These are phyloP conservation scores for Aspergillus bombycis DNA, from an alignment of 2,329 filamentous ascomycete genomes.

Conservation along the genomic window DNA sequence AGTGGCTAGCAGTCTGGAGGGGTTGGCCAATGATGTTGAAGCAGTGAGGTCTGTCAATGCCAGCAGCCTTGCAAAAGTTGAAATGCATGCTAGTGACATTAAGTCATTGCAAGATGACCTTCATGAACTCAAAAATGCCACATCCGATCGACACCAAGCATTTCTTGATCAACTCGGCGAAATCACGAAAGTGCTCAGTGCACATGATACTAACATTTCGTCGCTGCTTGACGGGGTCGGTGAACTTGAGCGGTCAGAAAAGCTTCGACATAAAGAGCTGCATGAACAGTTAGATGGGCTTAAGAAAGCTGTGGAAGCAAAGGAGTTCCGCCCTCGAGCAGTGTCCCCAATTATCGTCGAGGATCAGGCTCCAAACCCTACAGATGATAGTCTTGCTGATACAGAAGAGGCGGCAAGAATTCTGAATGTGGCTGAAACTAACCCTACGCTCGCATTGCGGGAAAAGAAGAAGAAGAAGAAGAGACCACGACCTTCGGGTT, in stretches of 20 bases:
- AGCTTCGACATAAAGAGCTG: conserved; percentile 3
- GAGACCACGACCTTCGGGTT: conserved; percentile 10
- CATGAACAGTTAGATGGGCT: conserved; percentile 11
- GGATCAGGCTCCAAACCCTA: neutral
- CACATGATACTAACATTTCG: conserved; percentile 2
- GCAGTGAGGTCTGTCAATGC: neutral
- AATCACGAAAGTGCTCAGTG: neutral
- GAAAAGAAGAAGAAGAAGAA: conserved; percentile 15
- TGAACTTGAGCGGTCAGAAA: conserved; percentile 5
- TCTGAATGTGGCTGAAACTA: conserved; percentile 5
- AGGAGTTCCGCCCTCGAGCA: neutral
- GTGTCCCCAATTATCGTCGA: neutral
- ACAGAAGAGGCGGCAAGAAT: neutral
- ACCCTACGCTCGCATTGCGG: conserved; percentile 11
- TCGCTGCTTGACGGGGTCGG: conserved; percentile 14
- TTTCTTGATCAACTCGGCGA: conserved; percentile 10
- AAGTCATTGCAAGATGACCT: conserved; percentile 15
- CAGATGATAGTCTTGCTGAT: neutral
- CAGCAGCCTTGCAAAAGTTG: neutral
- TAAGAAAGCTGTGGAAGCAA: conserved; percentile 6
- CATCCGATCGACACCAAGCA: neutral
- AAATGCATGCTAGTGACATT: conserved; percentile 1
- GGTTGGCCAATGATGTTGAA: neutral
- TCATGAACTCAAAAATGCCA: conserved; percentile 4
- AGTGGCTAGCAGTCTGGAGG: neutral